Base-by-base conservation (phyloP, 345 rosid genomes). In the Salix arbutifolia region DNA sequence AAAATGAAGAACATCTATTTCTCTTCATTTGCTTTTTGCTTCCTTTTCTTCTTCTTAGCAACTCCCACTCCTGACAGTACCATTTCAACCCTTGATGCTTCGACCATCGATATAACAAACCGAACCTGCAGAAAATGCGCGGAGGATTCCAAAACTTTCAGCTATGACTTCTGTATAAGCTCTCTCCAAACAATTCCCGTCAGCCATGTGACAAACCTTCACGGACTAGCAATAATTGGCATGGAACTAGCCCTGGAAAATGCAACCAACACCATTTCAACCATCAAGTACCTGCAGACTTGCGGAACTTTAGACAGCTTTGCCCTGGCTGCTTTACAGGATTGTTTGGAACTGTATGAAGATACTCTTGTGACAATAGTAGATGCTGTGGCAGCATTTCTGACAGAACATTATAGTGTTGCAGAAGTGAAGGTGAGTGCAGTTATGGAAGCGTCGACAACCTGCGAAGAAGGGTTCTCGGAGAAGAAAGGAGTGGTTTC, bases 171-270 rank as follows among this genome's bases (percentile, higher is more conserved):
- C 65, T 90, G 91, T 35, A 40, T 10, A 9, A 78, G 64, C 1
- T 84, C 94, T 70, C 89, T 92, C 5, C 76, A 80, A 70, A 78
- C 75, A 16, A 62, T 90, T 42, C 95, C 92, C 0, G 81, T 83
- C 30, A 75, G 87, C 81, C 86, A 70, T 19, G 75, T 78, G 52
- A 80, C 87, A n/a, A 84, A 87, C 81, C 82, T 87, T n/a, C 80
- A 86, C 62, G 89, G 89, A 61, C 84, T 89, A 21, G 89, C 77
- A 6, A 46, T 90, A 25, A 72, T 86, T 56, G 85, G 89, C 38
- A 83, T 89, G 88, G 91, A 87, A 65, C 85, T 88, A 30, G 91
- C 91, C 28, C 79, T 89, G 14, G 83, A 86, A 74, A 88, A 90
- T 58, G 91, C 90, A 7, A 87, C 90, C 18, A 78, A 62, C 75